A percentile compares a stretch with the other conserved stretches of the same genome.
Evolutionary conservation across 495 filamentous ascomycete genomes (phyloP).

Genomic region (Penicillium macrosclerotiorum): DNA sequence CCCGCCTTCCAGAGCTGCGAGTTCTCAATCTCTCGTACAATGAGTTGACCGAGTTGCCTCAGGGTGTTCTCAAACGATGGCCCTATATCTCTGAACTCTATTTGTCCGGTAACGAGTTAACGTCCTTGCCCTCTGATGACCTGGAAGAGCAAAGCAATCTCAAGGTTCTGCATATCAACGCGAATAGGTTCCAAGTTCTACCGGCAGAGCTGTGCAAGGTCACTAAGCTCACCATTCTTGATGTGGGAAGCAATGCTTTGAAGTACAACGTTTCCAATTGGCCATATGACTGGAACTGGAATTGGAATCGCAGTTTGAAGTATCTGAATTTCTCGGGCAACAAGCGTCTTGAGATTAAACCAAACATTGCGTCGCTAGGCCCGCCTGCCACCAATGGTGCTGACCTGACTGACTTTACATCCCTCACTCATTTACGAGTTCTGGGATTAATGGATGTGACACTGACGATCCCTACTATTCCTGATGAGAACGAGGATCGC

Average conservation of each 20-base stretch:
- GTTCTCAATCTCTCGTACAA: slow-evolving; percentile 96
- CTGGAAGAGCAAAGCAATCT: slow-evolving; percentile 82
- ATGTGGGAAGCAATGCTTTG: slow-evolving; percentile 92
- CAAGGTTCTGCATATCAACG: slow-evolving; percentile 91
- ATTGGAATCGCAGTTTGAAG: slow-evolving; percentile 90
- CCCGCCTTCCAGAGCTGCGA: slow-evolving; percentile 76
- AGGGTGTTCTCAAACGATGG: slow-evolving; percentile 83
- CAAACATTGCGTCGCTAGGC: slow-evolving; percentile 56
- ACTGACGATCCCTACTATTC: slow-evolving; percentile 84
- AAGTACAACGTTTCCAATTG: slow-evolving; percentile 99
- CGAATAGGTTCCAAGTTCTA: slow-evolving; percentile 94
- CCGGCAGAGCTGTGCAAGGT: slow-evolving; percentile 95
- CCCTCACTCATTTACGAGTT: slow-evolving; percentile 79
- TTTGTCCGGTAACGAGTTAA: slow-evolving; percentile 91
- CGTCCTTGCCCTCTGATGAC: slow-evolving; percentile 88
- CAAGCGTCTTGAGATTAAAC: slow-evolving; percentile 95
- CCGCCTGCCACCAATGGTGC: slow-evolving; percentile 52
- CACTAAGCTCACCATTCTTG: slow-evolving; percentile 81
- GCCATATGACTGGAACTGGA: slow-evolving; percentile 99
- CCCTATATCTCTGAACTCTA: slow-evolving; percentile 86
- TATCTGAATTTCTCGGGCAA: slow-evolving; percentile 98
- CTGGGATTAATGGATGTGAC: slow-evolving; percentile 98
- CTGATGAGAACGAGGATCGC: slow-evolving; percentile 92
- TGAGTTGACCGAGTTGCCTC: slow-evolving; percentile 85
- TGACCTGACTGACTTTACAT: slow-evolving; percentile 88